phyloP scores from a whole-genome alignment of 139 green algal species.

The Zygnema circumcarinatum region DNA sequence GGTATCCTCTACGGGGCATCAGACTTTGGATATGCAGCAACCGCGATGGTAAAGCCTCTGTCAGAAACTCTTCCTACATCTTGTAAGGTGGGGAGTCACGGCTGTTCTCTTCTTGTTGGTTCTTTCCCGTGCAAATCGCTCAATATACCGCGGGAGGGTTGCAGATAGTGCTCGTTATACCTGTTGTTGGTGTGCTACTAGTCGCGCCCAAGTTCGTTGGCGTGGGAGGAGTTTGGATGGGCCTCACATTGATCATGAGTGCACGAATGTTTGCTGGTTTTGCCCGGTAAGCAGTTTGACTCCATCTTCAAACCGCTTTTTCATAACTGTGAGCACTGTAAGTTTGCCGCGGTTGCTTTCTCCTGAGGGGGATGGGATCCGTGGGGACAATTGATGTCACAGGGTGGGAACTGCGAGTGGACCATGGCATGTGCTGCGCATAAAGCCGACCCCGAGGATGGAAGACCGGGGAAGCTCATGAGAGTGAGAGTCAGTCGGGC shows the following conservation, averaged over 20 bases:
- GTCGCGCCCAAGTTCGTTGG: conserved; percentile 35
- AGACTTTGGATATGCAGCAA: conserved; percentile 58
- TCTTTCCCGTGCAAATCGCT: too few relatives aligned
- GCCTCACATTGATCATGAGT: conserved; percentile 48
- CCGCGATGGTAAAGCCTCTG: conserved; percentile 52
- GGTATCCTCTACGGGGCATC: conserved; percentile 61
- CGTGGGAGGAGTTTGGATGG: conserved; percentile 46
- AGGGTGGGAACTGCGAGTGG: background rate
- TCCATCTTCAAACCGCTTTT: too few relatives aligned
- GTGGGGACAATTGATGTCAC: too few relatives aligned
- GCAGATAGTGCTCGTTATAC: conserved; percentile 32
- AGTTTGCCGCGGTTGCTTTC: too few relatives aligned
- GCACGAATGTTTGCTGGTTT: conserved; percentile 52
- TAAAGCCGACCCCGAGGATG: background rate
- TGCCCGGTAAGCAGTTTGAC: background rate
- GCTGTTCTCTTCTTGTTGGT: too few relatives aligned
- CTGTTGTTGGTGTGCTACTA: conserved; percentile 34
- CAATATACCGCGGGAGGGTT: too few relatives aligned
- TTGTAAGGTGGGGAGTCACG: too few relatives aligned
- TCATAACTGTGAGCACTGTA: too few relatives aligned
- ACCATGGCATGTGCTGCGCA: background rate
- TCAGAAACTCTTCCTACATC: too few relatives aligned
- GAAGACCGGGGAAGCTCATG: too few relatives aligned
- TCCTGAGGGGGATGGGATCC: too few relatives aligned
- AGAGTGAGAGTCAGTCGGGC: too few relatives aligned